Percentiles rank a stretch among this genome's conserved stretches.
Evolutionary conservation across 441 rosid genomes (phyloP).

Genomic region (Bruguiera hainesii): DNA sequence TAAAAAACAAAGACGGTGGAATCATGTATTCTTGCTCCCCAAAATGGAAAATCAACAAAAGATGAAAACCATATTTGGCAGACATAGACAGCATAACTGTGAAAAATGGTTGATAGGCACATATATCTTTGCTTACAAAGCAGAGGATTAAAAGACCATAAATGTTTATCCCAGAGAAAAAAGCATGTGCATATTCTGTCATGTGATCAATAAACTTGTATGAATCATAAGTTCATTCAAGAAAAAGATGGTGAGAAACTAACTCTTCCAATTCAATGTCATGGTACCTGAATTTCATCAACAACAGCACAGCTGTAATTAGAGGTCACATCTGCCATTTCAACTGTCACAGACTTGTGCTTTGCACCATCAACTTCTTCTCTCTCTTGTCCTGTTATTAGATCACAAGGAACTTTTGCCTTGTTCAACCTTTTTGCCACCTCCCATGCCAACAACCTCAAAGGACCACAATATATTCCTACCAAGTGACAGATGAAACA

Average conservation of each 20-base stretch:
- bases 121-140: too few relatives aligned
- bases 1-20: too few relatives aligned
- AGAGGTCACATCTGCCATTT: slow-evolving; percentile 80
- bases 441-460: slow-evolving; percentile 94
- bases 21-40: too few relatives aligned
- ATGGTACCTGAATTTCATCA: slow-evolving; percentile 86
- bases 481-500: slow-evolving; percentile 20
- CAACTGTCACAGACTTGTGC: slow-evolving; percentile 91
- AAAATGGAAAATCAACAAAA: too few relatives aligned
- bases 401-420: slow-evolving; percentile 80
- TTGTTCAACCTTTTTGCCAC: slow-evolving; percentile 83
- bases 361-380: slow-evolving; percentile 81
- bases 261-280: slow-evolving; percentile 13
- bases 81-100: background rate
- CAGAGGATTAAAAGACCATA: background rate
- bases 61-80: too few relatives aligned
- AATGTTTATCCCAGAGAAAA: background rate
- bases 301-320: slow-evolving; percentile 74
- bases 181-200: background rate
- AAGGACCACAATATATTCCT: slow-evolving; percentile 96
- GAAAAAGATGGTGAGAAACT: background rate
- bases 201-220: background rate
- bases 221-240: slow-evolving; percentile 1
- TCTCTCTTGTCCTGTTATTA: slow-evolving; percentile 91
- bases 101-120: too few relatives aligned